These are phyloP conservation scores for Aquilaria agallochum DNA, from an alignment of 441 rosid species.

Conservation along the genomic window DNA sequence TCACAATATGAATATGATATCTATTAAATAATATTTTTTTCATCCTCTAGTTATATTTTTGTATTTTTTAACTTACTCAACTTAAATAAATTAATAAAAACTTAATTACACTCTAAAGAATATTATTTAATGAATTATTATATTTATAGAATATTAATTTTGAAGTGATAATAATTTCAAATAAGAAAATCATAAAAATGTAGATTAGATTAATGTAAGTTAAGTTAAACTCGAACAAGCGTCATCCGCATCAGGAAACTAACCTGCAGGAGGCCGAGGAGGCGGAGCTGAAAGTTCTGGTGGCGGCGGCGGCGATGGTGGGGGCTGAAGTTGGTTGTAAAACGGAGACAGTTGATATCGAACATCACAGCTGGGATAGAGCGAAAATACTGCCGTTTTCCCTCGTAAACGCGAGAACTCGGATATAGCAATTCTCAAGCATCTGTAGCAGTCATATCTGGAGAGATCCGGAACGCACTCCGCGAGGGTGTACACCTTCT, in stretches of 20 bases:
- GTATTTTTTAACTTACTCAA: too few species aligned
- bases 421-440: conserved; percentile 10
- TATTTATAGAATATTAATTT: too few species aligned
- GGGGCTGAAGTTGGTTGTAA: conserved; percentile 2
- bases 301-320: background rate
- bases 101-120: too few species aligned
- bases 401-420: background rate
- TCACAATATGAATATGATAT: too few species aligned
- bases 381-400: conserved; percentile 15
- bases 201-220: too few species aligned
- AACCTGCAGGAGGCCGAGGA: background rate
- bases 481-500: conserved; percentile 11
- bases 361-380: conserved; percentile 24
- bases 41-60: too few species aligned
- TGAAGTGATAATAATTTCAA: too few species aligned
- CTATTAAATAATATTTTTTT: too few species aligned
- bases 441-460: conserved; percentile 1
- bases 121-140: too few species aligned
- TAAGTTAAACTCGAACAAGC: too few species aligned
- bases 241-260: background rate
- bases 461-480: conserved; percentile 30
- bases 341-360: conserved; percentile 16
- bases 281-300: background rate
- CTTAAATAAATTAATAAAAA: too few species aligned
- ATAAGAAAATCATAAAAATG: too few species aligned